A percentile compares a stretch with the other conserved stretches of the same genome.
Conservation (phyloP, 78 protist genomes). For the Bodo saltans region DNA sequence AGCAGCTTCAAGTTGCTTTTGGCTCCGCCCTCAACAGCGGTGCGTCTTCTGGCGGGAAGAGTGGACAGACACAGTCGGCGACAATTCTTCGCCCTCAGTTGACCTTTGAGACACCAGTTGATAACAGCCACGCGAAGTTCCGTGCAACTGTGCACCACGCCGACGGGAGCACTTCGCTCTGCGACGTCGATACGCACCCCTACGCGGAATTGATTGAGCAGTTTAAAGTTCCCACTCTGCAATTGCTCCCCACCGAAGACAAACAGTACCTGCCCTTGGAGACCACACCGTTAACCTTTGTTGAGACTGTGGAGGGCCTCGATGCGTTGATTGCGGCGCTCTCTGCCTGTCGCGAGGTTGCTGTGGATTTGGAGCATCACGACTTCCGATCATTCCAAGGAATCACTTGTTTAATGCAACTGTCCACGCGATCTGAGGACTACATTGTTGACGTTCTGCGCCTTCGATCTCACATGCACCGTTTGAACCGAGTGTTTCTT, state of each 20-base stretch:
- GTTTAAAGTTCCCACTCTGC: conserved; percentile 6
- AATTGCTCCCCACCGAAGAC: conserved; percentile 29
- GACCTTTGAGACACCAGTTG: neutral
- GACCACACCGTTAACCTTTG: conserved; percentile 48
- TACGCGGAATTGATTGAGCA: conserved; percentile 45
- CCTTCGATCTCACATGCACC: conserved; percentile 58
- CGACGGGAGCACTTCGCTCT: neutral
- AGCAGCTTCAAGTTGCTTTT: neutral
- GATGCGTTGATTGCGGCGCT: conserved; percentile 34
- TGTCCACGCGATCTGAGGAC: conserved; percentile 81
- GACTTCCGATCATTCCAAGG: conserved; percentile 81
- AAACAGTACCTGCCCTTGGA: conserved; percentile 38
- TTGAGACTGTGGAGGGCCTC: conserved; percentile 49
- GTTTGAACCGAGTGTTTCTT: conserved; percentile 56
- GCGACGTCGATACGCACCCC: conserved; percentile 44
- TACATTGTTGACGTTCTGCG: conserved; percentile 86
- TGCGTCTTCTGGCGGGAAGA: neutral
- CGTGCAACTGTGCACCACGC: neutral
- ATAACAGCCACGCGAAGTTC: conserved; percentile 20
- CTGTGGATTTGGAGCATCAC: conserved; percentile 90
- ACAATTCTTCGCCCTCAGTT: conserved; percentile 2
- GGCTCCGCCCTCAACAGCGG: neutral
- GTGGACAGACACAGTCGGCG: neutral
- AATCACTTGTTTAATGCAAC: conserved; percentile 92
- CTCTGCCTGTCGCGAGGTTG: conserved; percentile 55